These are phyloP conservation scores for Aspergillus hortae DNA, from an alignment of 2,329 filamentous ascomycete species.

Conservation along the genomic window DNA sequence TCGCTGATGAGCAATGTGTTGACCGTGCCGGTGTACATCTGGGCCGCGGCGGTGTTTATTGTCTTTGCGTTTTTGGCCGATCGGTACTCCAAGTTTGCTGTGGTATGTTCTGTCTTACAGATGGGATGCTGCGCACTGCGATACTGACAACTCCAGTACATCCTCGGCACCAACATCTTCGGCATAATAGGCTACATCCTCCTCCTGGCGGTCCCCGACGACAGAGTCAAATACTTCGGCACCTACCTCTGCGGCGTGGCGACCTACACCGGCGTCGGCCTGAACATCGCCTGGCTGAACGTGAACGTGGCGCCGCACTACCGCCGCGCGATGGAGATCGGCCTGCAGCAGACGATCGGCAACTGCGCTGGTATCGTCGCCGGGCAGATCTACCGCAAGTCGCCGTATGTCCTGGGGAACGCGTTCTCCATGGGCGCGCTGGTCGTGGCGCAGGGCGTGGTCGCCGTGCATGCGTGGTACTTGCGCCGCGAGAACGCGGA, in stretches of 20 bases:
- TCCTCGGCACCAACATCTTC: constrained; percentile 39
- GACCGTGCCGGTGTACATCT: constrained; percentile 56
- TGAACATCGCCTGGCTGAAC: constrained; percentile 47
- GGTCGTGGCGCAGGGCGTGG: constrained; percentile 33
- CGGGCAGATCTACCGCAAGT: constrained; percentile 43
- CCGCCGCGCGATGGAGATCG: constrained; percentile 46
- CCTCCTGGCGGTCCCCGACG: constrained; percentile 46
- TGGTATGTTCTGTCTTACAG: constrained; percentile 13
- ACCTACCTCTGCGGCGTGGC: constrained; percentile 49
- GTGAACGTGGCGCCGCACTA: constrained; percentile 49
- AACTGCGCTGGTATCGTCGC: constrained; percentile 49
- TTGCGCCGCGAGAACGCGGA: constrained; percentile 39
- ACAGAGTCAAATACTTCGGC: constrained; percentile 50
- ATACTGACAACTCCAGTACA: constrained; percentile 23
- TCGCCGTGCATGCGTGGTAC: constrained; percentile 43
- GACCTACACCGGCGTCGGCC: constrained; percentile 48
- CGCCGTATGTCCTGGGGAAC: constrained; percentile 36
- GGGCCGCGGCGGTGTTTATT: constrained; percentile 48
- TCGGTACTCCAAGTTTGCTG: constrained; percentile 29
- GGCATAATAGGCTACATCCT: constrained; percentile 51
- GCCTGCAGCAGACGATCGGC: constrained; percentile 46
- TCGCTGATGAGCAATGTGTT: constrained; percentile 52
- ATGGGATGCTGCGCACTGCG: background rate
- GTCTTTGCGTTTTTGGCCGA: constrained; percentile 48
- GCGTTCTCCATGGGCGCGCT: constrained; percentile 36